A percentile compares a stretch with the other conserved stretches of the same genome.
Evolutionary conservation across 148 eudicot genomes (phyloP).

Genomic region (Arbutus unedo): DNA sequence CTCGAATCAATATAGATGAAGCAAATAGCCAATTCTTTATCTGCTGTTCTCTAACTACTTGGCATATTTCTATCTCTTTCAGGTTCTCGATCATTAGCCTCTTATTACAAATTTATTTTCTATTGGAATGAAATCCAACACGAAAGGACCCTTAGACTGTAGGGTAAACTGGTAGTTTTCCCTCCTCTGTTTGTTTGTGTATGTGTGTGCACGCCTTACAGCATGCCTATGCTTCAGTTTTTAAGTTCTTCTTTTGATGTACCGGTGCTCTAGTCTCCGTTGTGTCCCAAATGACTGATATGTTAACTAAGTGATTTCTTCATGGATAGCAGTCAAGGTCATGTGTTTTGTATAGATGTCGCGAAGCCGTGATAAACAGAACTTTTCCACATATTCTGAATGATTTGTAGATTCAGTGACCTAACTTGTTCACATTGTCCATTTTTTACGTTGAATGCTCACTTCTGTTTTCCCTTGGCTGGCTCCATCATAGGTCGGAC

Average conservation of each 20-base stretch:
- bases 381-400: neutral
- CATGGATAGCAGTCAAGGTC: neutral
- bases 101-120: neutral
- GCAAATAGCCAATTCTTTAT: neutral
- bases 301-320: neutral
- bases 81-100: neutral
- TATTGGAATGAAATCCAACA: neutral
- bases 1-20: neutral
- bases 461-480: constrained; percentile 7
- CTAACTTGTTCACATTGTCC: neutral
- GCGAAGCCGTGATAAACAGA: neutral
- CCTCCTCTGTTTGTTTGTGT: neutral
- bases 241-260: neutral
- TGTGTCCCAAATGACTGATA: neutral
- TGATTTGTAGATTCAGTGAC: neutral
- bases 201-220: neutral
- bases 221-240: neutral
- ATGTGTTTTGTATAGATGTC: neutral
- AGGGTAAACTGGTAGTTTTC: neutral
- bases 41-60: neutral
- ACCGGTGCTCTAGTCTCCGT: neutral
- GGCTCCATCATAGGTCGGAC: constrained; percentile 52
- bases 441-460: neutral
- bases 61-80: neutral
- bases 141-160: neutral